A percentile compares a stretch with the other conserved stretches of the same genome.
phyloP scores from a whole-genome alignment of 2,329 filamentous ascomycete species.

The Incumbomyces delicatus region DNA sequence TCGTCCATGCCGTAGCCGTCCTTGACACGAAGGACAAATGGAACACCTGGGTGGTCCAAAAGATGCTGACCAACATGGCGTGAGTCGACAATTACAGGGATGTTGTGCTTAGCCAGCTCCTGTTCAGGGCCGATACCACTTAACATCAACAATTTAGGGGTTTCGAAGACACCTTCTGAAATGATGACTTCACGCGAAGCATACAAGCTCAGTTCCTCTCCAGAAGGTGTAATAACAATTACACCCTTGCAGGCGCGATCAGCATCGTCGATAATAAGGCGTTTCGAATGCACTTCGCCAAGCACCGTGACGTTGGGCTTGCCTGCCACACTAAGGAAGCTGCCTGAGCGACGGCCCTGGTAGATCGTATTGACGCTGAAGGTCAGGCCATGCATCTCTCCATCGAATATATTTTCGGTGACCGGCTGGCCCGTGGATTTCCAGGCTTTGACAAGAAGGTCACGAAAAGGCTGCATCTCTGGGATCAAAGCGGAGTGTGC shows the following conservation, averaged over 20 bases:
- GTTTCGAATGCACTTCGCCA: slow-evolving; percentile 41
- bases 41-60: slow-evolving; percentile 52
- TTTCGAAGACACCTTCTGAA: slow-evolving; percentile 62
- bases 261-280: slow-evolving; percentile 42
- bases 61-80: slow-evolving; percentile 67
- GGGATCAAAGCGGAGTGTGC: slow-evolving; percentile 45
- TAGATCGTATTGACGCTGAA: slow-evolving; percentile 49
- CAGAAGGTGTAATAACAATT: slow-evolving; percentile 34
- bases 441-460: slow-evolving; percentile 40
- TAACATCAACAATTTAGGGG: slow-evolving; percentile 63
- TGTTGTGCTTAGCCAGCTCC: slow-evolving; percentile 58
- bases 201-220: slow-evolving; percentile 36
- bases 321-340: slow-evolving; percentile 41
- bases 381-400: slow-evolving; percentile 44
- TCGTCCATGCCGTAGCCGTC: slow-evolving; percentile 32
- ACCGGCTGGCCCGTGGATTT: slow-evolving; percentile 41
- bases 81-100: slow-evolving; percentile 59
- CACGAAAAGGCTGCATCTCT: slow-evolving; percentile 41
- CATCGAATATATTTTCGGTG: slow-evolving; percentile 48
- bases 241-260: slow-evolving; percentile 37
- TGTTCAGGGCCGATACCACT: slow-evolving; percentile 64
- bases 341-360: slow-evolving; percentile 45
- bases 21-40: slow-evolving; percentile 33
- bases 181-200: slow-evolving; percentile 53
- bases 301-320: slow-evolving; percentile 49